Evolutionary conservation across 2,329 filamentous ascomycete genomes (phyloP).

Genomic region (Tolypocladium cylindrosporum): DNA sequence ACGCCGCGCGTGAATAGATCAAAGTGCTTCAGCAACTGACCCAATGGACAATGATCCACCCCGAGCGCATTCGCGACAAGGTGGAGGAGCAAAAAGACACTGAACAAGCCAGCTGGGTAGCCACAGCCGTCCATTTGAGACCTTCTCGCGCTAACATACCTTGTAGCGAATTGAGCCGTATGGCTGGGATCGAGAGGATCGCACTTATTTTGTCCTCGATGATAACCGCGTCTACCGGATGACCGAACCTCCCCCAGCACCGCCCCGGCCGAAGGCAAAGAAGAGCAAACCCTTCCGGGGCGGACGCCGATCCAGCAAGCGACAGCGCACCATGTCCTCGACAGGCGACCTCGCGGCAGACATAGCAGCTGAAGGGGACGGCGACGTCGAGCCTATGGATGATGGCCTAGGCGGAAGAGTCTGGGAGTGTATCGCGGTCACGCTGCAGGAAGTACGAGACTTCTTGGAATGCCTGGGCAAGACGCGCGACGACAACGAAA

Average conservation of each 20-base stretch:
- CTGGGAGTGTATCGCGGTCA: slow-evolving; percentile 88
- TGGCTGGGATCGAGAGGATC: slow-evolving; percentile 82
- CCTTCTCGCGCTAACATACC: slow-evolving; percentile 8
- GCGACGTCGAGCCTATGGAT: slow-evolving; percentile 21
- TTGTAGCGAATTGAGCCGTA: slow-evolving; percentile 64
- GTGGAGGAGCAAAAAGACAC: slow-evolving; percentile 74
- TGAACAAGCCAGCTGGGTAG: slow-evolving; percentile 78
- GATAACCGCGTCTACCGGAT: slow-evolving; percentile 88
- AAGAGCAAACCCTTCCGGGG: slow-evolving; percentile 42
- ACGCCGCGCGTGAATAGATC: slow-evolving; percentile 35
- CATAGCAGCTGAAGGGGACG: slow-evolving; percentile 19
- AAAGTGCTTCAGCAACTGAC: slow-evolving; percentile 79
- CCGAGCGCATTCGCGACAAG: slow-evolving; percentile 76
- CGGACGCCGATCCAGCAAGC: slow-evolving; percentile 59
- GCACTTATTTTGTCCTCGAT: slow-evolving; percentile 82
- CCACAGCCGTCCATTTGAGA: slow-evolving; percentile 11
- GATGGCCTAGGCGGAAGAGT: slow-evolving; percentile 64
- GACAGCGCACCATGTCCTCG: slow-evolving; percentile 46
- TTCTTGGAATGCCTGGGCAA: slow-evolving; percentile 65
- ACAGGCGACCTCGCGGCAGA: slow-evolving; percentile 15
- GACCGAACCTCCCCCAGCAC: slow-evolving; percentile 59
- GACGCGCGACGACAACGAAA: slow-evolving; percentile 77
- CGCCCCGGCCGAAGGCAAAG: slow-evolving; percentile 55
- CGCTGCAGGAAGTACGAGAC: slow-evolving; percentile 62
- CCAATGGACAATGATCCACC: slow-evolving; percentile 78